phyloP scores from a whole-genome alignment of 495 filamentous ascomycete species.

The Aspergillus funiculosus region DNA sequence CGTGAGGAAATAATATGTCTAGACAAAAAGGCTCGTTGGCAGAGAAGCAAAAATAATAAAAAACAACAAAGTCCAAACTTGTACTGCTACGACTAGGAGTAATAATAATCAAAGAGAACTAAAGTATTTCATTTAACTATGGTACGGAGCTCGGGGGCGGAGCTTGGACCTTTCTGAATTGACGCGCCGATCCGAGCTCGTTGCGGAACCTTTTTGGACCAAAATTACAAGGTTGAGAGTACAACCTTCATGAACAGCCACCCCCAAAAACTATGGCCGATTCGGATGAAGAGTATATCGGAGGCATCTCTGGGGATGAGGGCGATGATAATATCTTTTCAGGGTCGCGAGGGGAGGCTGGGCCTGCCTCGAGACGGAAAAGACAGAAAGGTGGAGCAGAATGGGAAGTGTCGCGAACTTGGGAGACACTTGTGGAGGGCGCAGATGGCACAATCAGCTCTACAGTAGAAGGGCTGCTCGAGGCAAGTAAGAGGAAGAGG shows the following conservation, averaged over 20 bases:
- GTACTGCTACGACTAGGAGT: too few relatives aligned
- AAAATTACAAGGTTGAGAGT: background rate
- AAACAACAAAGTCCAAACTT: too few relatives aligned
- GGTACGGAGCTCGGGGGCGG: slow-evolving; percentile 28
- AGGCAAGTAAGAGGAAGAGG: slow-evolving; percentile 72
- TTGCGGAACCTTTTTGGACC: background rate
- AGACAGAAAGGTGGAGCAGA: slow-evolving; percentile 54
- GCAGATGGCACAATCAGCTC: slow-evolving; percentile 69
- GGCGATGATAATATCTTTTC: slow-evolving; percentile 58
- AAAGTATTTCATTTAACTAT: background rate
- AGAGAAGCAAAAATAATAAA: too few relatives aligned
- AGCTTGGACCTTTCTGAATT: slow-evolving; percentile 65
- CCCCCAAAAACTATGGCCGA: slow-evolving; percentile 31
- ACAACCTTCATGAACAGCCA: background rate
- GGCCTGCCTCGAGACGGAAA: slow-evolving; percentile 35
- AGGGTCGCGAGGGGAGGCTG: slow-evolving; percentile 32
- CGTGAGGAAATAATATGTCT: too few relatives aligned
- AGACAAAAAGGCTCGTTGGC: too few relatives aligned
- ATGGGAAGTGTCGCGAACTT: slow-evolving; percentile 52
- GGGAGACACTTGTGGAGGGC: slow-evolving; percentile 64
- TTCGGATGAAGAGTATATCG: slow-evolving; percentile 81
- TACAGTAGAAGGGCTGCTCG: slow-evolving; percentile 61
- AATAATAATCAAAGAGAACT: background rate
- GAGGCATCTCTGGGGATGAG: slow-evolving; percentile 74
- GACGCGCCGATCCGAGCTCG: slow-evolving; percentile 53